These are phyloP conservation scores for Camelina neglecta DNA, from an alignment of 345 rosid genomes.

Conservation along the genomic window DNA sequence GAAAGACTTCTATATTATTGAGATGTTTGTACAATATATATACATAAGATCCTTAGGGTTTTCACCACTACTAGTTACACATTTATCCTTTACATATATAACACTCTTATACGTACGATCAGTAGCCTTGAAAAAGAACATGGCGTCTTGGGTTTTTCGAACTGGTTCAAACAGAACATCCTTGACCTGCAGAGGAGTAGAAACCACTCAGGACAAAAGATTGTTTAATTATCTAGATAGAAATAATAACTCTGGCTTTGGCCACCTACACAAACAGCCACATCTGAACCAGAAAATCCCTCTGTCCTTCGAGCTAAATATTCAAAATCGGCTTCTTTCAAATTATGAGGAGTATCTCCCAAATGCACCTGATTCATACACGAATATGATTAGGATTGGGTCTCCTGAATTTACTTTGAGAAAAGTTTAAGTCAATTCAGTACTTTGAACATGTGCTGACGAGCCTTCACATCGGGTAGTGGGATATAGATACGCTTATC, in stretches of 20 bases:
- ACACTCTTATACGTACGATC: constrained; percentile 64
- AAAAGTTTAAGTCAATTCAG: constrained; percentile 5
- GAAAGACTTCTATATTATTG: too few species aligned
- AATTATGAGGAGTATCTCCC: constrained; percentile 91
- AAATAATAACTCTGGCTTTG: background rate
- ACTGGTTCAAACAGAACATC: constrained; percentile 95
- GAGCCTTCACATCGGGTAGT: constrained; percentile 87
- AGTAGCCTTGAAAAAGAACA: constrained; percentile 64
- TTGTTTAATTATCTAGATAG: background rate
- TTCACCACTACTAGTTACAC: too few species aligned
- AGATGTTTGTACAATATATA: too few species aligned
- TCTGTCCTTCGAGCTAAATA: constrained; percentile 71
- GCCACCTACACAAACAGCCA: constrained; percentile 84
- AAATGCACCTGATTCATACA: constrained; percentile 69
- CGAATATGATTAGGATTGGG: background rate
- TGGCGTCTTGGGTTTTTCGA: constrained; percentile 89
- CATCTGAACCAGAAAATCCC: constrained; percentile 95
- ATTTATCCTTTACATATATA: too few species aligned
- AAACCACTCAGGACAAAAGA: constrained; percentile 19
- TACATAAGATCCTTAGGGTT: too few species aligned
- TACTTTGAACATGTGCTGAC: constrained; percentile 93
- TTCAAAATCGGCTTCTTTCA: constrained; percentile 83
- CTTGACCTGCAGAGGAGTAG: constrained; percentile 61
- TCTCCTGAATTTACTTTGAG: background rate
- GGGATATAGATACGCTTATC: constrained; percentile 97